A percentile compares a stretch with the other conserved stretches of the same genome.
These are phyloP conservation scores for Agarophyton chilense DNA, from an alignment of 23 red algal genomes.

Conservation along the genomic window DNA sequence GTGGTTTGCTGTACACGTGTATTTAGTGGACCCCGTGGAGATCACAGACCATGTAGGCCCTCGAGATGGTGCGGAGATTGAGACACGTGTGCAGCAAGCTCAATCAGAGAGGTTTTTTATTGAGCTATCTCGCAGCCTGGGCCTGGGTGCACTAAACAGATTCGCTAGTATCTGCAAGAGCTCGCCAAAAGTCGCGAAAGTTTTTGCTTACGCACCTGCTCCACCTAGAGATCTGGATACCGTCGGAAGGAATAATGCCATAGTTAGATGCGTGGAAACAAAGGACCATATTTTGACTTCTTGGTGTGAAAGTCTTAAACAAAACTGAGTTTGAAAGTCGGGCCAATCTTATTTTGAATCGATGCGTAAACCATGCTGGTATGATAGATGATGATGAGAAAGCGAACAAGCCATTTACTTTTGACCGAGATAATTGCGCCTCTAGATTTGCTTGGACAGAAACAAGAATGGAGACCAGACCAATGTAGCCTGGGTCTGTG, in stretches of 20 bases:
- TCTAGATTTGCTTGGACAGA: neutral
- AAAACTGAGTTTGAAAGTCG: neutral
- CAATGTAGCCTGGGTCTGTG: neutral
- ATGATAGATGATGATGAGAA: neutral
- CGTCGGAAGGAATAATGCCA: neutral
- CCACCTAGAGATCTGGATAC: neutral
- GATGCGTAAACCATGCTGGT: neutral
- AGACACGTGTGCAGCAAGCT: too few relatives aligned
- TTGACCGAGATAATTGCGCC: neutral
- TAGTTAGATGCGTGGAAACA: neutral
- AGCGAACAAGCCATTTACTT: neutral
- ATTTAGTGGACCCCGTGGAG: too few relatives aligned
- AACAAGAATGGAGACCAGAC: neutral
- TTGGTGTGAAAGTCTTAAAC: neutral
- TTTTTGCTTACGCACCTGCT: neutral
- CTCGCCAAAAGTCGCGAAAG: neutral
- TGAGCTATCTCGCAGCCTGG: neutral
- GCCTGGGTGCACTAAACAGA: neutral
- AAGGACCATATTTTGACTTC: neutral
- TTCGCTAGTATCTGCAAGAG: neutral
- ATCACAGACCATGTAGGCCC: too few relatives aligned
- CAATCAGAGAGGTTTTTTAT: neutral
- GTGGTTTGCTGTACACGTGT: too few relatives aligned
- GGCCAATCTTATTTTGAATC: neutral
- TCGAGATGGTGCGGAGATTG: too few relatives aligned